Evolutionary conservation across 176 grass and related monocot species (phyloP).

Genomic region (maize (Zea mays)): Zm-B73-REFERENCE-NAM-5.0 NC_050101.1:122441501-122442000

Average conservation of each 20-base stretch:
- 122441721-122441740: not conserved
- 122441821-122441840: constrained; percentile 88
- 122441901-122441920: constrained; percentile 25
- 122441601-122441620: constrained; percentile 44
- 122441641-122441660: constrained; percentile 50
- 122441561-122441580: constrained; percentile 43
- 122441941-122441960: constrained; percentile 35
- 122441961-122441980: not conserved
- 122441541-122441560: constrained; percentile 2
- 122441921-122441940: constrained; percentile 35
- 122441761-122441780: constrained; percentile 10
- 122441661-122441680: constrained; percentile 62
- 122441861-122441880: constrained; percentile 61
- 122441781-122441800: constrained; percentile 50
- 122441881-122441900: constrained; percentile 5
- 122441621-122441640: constrained; percentile 58
- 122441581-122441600: constrained; percentile 77
- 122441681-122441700: constrained; percentile 50
- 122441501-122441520: not conserved
- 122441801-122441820: constrained; percentile 57
- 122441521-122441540: not conserved
- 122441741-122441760: not conserved
- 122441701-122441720: constrained; percentile 19
- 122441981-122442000: not conserved
- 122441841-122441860: constrained; percentile 98